Base-by-base conservation (phyloP, 176 grass and related monocot genomes). In the Bonia amplexicaulis region DNA sequence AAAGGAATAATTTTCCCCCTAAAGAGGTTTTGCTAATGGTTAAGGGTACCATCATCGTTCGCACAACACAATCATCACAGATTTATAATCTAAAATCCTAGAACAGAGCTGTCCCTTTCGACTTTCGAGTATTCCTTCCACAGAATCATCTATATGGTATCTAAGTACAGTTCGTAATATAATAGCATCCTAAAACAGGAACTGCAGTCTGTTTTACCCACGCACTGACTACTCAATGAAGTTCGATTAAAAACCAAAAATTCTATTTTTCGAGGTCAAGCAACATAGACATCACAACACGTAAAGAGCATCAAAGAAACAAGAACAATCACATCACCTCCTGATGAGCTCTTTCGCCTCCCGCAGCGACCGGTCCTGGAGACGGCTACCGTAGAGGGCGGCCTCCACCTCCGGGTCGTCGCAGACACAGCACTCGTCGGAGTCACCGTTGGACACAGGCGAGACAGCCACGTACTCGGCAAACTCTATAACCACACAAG, bases 311-410 rank as follows among this genome's bases (percentile, higher is more conserved):
- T 5, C 16, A 8, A 3, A 37, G 52, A 40, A 42, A 33, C 3
- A 54, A 74, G 13, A 80, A 52, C 14, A 40, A 40, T 40, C n/a
- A 77, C 69, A 5, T 83, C 76, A 91, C 92, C 87, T 91, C 49
- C 77, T 62, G 59, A 94, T 79, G 53, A 89, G 12, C 79, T 89
- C 77, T 75, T 91, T 94, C 57, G 81, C 79, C 44, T 87, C 84
- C 66, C 29, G 84, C 49, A 90, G 78, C 45, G 75, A 74, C 26
- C 62, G 57, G 25, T 76, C 75, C 75, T 66, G 80, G 45, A 80
- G 63, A 17, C n/a, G 46, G 53, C 46, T 42, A 16, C 22, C 45
- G 9, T 26, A 58, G 55, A 31, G 51, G 41, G 79, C 44, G 48
- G 64, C 63, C 7, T 84, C 70, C 47, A 58, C 69, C 64, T 77